Base-by-base conservation (phyloP, 352 stramenopile species). In the Pythium dissotocum region DNA sequence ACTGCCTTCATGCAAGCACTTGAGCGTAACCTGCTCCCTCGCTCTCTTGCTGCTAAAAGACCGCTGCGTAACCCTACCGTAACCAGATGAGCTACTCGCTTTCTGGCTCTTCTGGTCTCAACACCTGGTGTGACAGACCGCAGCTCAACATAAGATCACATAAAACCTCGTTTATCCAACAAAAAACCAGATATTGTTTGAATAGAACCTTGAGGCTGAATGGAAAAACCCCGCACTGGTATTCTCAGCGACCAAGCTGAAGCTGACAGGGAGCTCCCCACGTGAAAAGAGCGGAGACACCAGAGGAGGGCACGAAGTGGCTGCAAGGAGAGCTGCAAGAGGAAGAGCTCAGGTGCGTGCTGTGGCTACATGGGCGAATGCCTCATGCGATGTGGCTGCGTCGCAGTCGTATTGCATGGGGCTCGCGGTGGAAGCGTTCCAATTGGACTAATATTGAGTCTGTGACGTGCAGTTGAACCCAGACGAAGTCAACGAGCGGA, bases 211-310 rank as follows among this genome's bases (percentile, higher is more conserved):
- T 13, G 21, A 4, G n/a, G n/a, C 46, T 53, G n/a, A 32, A 30
- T 53, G 8, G 46, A 53, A 53, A 53, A 53, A 53, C 46, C 46
- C 21, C 21, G 46, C 46, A 6, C 35, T 58, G 60, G 62, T 69
- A 69, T 69, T 69, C 62, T 69, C 62, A 61, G 51, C 61, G 54
- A 18, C 40, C 62, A 69, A 69, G 62, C 62, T 69, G 62, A 69
- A 69, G 62, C 62, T 69, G 62, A 53, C 38, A 61, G 4, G 18
- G 42, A 26, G 58, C 44, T 44, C 35, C 55, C 55, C 35, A 61
- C 55, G 54, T 18, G 21, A 32, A 28, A 57, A 57, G 51, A 57
- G 9, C 26, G 16, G 18, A 24, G 42, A 38, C 58, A 48, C 30
- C 44, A 28, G 49, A 55, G 42, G 58, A 28, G 49, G 42, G 40